Conservation (phyloP, 495 filamentous ascomycete species). For the Aspergillus nanangensis region DNA sequence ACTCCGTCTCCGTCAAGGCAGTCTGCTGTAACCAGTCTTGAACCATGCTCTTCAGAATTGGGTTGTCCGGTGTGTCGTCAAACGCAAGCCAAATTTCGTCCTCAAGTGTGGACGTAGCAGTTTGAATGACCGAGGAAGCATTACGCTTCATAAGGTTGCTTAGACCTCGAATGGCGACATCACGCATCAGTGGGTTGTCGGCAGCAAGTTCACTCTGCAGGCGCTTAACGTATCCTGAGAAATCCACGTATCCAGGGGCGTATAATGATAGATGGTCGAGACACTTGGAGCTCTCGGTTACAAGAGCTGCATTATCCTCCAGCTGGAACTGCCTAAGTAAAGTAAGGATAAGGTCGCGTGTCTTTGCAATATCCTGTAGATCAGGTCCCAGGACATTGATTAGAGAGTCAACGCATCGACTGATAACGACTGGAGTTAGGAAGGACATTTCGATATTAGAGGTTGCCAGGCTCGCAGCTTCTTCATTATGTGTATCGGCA, state of each 20-base stretch:
- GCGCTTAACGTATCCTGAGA: slow-evolving; percentile 73
- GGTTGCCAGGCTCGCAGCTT: slow-evolving; percentile 68
- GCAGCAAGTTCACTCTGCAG: slow-evolving; percentile 75
- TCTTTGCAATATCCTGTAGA: slow-evolving; percentile 88
- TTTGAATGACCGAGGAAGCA: slow-evolving; percentile 68
- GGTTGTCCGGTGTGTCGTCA: slow-evolving; percentile 68
- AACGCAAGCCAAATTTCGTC: slow-evolving; percentile 89
- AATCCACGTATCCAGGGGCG: slow-evolving; percentile 80
- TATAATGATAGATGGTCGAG: slow-evolving; percentile 91
- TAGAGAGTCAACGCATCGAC: slow-evolving; percentile 85
- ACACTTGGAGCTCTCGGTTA: slow-evolving; percentile 75
- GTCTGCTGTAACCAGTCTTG: slow-evolving; percentile 90
- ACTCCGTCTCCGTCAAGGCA: slow-evolving; percentile 64
- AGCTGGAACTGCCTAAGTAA: slow-evolving; percentile 77
- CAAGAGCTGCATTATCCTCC: slow-evolving; percentile 69
- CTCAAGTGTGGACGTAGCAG: slow-evolving; percentile 72
- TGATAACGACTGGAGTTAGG: slow-evolving; percentile 75
- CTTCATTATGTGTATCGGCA: slow-evolving; percentile 83
- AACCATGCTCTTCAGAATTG: slow-evolving; percentile 75
- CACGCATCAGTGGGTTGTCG: slow-evolving; percentile 58
- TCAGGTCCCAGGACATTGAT: slow-evolving; percentile 96
- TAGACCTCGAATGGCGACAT: slow-evolving; percentile 81
- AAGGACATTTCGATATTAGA: slow-evolving; percentile 86
- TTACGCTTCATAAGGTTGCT: slow-evolving; percentile 94
- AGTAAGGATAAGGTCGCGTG: slow-evolving; percentile 83